A percentile compares a stretch with the other conserved stretches of the same genome.
phyloP scores from a whole-genome alignment of 805 yeast species.

The Metschnikowia matae region DNA sequence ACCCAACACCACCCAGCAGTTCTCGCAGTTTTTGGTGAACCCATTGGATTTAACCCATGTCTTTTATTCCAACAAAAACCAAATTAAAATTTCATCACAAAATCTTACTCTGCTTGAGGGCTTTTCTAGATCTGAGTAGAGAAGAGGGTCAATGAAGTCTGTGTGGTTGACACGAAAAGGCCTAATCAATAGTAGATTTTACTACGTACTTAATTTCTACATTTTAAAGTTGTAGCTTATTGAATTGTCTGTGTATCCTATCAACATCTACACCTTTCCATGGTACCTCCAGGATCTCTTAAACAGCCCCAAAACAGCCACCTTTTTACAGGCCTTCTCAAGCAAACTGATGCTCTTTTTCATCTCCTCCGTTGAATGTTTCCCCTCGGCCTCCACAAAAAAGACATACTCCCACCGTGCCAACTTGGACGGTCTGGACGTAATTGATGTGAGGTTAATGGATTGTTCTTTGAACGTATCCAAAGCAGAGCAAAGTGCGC shows the following conservation, averaged over 20 bases:
- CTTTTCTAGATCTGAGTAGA: too few species aligned
- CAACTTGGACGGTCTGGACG: conserved; percentile 69
- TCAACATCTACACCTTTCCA: neutral
- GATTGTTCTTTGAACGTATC: conserved; percentile 50
- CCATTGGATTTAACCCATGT: conserved; percentile 51
- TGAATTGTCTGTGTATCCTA: too few species aligned
- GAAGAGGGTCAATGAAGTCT: too few species aligned
- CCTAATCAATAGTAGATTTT: too few species aligned
- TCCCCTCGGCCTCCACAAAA: conserved; percentile 65
- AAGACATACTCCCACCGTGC: conserved; percentile 79
- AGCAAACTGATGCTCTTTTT: conserved; percentile 41
- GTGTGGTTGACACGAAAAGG: too few species aligned
- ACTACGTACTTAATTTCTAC: too few species aligned
- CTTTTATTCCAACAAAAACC: conserved; percentile 47
- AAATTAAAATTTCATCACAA: conserved; percentile 63
- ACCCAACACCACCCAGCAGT: conserved; percentile 69
- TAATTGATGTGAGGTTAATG: conserved; percentile 66
- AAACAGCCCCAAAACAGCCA: conserved; percentile 60
- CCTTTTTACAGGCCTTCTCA: conserved; percentile 40
- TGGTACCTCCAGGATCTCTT: conserved; percentile 41
- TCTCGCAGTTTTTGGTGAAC: conserved; percentile 68
- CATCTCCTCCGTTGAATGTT: conserved; percentile 25
- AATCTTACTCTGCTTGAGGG: conserved; percentile 43
- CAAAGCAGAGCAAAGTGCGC: conserved; percentile 67
- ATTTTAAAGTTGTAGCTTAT: too few species aligned